A percentile compares a stretch with the other conserved stretches of the same genome.
Evolutionary conservation across 768 basidiomycete species (phyloP).

Genomic region (Russula olivacea): DNA sequence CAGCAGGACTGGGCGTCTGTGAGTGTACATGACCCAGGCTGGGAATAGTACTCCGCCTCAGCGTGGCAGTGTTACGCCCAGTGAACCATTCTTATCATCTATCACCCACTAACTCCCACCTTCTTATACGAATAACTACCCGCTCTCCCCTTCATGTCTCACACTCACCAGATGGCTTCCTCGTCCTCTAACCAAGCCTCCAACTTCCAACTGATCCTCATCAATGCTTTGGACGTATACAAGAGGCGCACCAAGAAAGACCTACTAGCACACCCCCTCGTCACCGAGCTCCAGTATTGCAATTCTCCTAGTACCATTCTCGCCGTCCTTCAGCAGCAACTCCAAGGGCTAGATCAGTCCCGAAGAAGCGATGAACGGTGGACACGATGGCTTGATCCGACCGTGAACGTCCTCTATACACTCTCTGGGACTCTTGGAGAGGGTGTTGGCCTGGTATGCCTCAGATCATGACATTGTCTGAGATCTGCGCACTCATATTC

Average conservation of each 20-base stretch:
- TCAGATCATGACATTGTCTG: neutral
- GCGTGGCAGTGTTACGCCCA: too few species aligned
- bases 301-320: neutral
- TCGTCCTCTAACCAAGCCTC: neutral
- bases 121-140: too few species aligned
- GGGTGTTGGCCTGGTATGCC: neutral
- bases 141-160: too few species aligned
- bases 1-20: too few species aligned
- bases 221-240: neutral
- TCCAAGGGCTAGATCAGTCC: neutral
- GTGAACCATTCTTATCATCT: too few species aligned
- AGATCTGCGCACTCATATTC: neutral
- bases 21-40: too few species aligned
- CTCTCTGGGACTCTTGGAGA: neutral
- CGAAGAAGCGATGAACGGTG: neutral
- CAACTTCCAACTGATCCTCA: neutral
- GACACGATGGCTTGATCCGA: neutral
- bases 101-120: too few species aligned
- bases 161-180: neutral
- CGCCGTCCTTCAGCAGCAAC: neutral
- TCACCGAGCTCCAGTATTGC: neutral
- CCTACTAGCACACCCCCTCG: neutral
- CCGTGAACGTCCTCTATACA: neutral
- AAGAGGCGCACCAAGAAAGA: neutral
- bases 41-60: too few species aligned